Evolutionary conservation across 2,329 filamentous ascomycete genomes (phyloP).

Genomic region (Myriosclerotinia duriaeana): DNA sequence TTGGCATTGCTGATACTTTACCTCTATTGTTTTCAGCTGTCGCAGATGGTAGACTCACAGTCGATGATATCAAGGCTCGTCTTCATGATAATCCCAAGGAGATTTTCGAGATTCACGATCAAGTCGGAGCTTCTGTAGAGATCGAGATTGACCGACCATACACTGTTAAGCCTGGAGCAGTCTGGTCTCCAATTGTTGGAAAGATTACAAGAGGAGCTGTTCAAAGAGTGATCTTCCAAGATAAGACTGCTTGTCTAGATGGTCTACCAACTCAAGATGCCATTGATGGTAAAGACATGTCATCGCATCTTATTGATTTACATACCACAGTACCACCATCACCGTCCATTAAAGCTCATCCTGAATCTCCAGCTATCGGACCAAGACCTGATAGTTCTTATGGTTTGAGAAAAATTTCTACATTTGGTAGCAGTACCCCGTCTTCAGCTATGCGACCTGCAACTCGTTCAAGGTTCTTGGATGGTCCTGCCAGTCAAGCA

Average conservation of each 20-base stretch:
- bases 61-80: conserved; percentile 69
- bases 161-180: conserved; percentile 50
- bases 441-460: conserved; percentile 41
- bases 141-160: conserved; percentile 74
- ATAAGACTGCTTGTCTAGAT: conserved; percentile 73
- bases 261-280: conserved; percentile 59
- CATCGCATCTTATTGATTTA: conserved; percentile 54
- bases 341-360: conserved; percentile 54
- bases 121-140: conserved; percentile 70
- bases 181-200: conserved; percentile 72
- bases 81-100: conserved; percentile 77
- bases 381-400: conserved; percentile 42
- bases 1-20: conserved; percentile 71
- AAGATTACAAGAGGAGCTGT: conserved; percentile 68
- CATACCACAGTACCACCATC: conserved; percentile 50
- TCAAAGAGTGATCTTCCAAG: conserved; percentile 73
- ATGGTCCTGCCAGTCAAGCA: conserved; percentile 40
- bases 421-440: conserved; percentile 35
- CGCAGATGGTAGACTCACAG: conserved; percentile 67
- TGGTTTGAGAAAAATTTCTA: conserved; percentile 41
- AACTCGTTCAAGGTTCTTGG: conserved; percentile 41
- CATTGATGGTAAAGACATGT: conserved; percentile 72
- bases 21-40: conserved; percentile 76
- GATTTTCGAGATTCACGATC: conserved; percentile 81
- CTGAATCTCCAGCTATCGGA: conserved; percentile 36